Conservation (phyloP, 225 moss, liverwort and hornwort genomes). For the Asterella californica region DNA sequence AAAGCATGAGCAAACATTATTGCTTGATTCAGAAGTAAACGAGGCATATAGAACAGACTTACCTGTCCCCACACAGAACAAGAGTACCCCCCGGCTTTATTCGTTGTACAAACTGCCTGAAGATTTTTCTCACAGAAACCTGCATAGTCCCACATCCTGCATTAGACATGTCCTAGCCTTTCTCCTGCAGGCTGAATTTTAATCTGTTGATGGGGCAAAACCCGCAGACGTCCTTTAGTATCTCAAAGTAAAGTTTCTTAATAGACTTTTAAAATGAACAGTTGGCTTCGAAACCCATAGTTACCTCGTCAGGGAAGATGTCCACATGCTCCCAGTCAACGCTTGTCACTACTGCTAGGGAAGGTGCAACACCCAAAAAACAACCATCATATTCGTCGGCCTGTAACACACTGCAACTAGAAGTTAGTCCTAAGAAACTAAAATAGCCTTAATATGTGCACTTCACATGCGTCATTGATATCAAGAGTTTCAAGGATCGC, state of each 20-base stretch:
- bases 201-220: not conserved
- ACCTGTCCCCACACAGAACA: slow-evolving; percentile 80
- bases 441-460: not conserved
- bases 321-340: slow-evolving; percentile 67
- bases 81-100: slow-evolving; percentile 76
- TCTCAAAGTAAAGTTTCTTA: too few species aligned
- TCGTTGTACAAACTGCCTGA: slow-evolving; percentile 69
- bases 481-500: not conserved
- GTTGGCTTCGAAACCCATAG: not conserved
- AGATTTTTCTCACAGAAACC: slow-evolving; percentile 75
- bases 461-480: not conserved
- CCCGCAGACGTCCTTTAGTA: not conserved
- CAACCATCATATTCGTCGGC: slow-evolving; percentile 97
- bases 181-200: not conserved
- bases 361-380: slow-evolving; percentile 79
- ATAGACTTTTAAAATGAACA: not conserved
- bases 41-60: not conserved
- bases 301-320: slow-evolving; percentile 56
- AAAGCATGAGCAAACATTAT: not conserved
- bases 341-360: slow-evolving; percentile 83
- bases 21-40: not conserved
- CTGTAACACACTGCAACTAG: slow-evolving; percentile 46
- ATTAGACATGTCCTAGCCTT: not conserved
- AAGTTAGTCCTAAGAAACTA: not conserved
- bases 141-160: slow-evolving; percentile 25